Base-by-base conservation (phyloP, 352 stramenopile species). In the Thalassiosira exigua region DNA sequence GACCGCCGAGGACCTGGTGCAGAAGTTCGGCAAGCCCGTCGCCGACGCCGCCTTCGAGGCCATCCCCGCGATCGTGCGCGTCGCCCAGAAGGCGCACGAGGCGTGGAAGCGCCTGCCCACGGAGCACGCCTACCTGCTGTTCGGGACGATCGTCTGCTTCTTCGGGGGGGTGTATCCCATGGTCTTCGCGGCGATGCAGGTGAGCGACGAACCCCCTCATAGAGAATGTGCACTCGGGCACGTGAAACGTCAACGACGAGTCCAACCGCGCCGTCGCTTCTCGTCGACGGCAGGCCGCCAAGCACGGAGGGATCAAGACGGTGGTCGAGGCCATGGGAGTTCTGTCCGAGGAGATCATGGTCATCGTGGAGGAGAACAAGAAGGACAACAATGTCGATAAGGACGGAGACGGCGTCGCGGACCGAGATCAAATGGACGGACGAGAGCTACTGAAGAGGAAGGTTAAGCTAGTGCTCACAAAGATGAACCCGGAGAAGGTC, bases 151-250 rank as follows among this genome's bases (percentile, higher is more conserved):
- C 26, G 81, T 94, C 59, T 94, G 89, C 54, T 95, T 95, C 76
- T 94, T 94, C 78, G 91, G 91, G 9, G 91, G 91, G 27, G 68
- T 90, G 22, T 95, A 92, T 72, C 90, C 90, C n/a, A 82, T 81
- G 1, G 57, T 92, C 0, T 92, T 95, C 79, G 87, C 91, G 22
- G 87, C 86, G 12, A 68, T 93, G 65, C 78, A 93, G 50, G 83
- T 79, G 36, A 86, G 79, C 51, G 33, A 54, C 2, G 44, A 50
- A 19, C 39, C 30, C 33, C 0, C 4, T 24, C 46, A 72, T 50
- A 42, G 56, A 44, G 66, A 64, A 11, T 60, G n/a, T 56, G 44
- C 30, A 59, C 33, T 30, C n/a, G 44, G 52, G n/a, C n/a, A 36
- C 30, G 14, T 41, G 51, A 27, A 27, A 69, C 12, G 44, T 54